phyloP scores from a whole-genome alignment of 129 eudicot species.

The Artemisia annua region DNA sequence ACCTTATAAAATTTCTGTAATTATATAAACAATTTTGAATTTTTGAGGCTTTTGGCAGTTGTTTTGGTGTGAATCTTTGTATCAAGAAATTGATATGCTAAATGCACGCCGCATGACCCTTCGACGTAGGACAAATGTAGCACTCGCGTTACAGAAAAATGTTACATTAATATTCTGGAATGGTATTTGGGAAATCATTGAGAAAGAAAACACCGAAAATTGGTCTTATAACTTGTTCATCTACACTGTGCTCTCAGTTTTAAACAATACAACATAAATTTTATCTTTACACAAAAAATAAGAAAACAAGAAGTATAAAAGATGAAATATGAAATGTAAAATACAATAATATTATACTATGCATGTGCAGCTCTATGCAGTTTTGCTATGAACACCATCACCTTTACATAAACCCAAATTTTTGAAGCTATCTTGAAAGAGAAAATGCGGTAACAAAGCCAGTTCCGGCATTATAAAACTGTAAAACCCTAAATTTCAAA shows the following conservation, averaged over 20 bases:
- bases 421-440: not conserved
- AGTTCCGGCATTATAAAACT: no score
- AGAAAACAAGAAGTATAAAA: not conserved
- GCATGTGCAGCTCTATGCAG: not conserved
- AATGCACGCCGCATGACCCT: not conserved
- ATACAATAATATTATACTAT: not conserved
- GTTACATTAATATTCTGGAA: not conserved
- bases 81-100: not conserved
- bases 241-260: no score
- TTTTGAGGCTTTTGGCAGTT: constrained; percentile 13
- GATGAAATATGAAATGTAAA: not conserved
- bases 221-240: no score
- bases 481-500: no score
- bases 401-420: constrained; percentile 9
- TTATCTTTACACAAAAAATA: not conserved
- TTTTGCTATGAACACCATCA: not conserved
- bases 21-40: constrained; percentile 5
- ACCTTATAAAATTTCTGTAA: constrained; percentile 29
- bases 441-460: not conserved
- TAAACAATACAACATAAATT: no score
- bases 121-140: not conserved
- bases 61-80: constrained; percentile 4
- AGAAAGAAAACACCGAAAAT: no score
- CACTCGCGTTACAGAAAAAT: not conserved
- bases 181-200: no score